Evolutionary conservation across 2,329 filamentous ascomycete species (phyloP).

Genomic region (Penicillium sp.): DNA sequence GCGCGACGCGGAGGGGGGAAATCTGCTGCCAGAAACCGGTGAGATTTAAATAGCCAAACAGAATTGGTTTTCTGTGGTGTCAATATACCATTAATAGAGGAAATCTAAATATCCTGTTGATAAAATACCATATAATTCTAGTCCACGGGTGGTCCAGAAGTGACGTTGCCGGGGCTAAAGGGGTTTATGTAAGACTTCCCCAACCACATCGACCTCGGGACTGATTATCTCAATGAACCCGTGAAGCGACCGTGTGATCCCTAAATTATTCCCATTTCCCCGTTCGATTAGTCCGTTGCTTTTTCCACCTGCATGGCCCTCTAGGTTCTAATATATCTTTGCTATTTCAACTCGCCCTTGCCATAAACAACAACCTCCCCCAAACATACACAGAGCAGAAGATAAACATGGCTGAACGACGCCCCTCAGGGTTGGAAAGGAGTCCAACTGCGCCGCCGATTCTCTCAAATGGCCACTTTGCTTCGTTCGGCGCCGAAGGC

Average conservation of each 20-base stretch:
- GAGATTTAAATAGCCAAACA: not conserved
- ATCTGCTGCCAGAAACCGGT: not conserved
- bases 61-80: not conserved
- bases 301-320: slow-evolving; percentile 13
- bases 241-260: slow-evolving; percentile 19
- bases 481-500: slow-evolving; percentile 39
- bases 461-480: slow-evolving; percentile 49
- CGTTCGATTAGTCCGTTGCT: slow-evolving; percentile 10
- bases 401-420: slow-evolving; percentile 23
- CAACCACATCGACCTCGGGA: slow-evolving; percentile 20
- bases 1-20: not conserved
- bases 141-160: not conserved
- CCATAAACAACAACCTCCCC: slow-evolving; percentile 12
- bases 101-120: not conserved
- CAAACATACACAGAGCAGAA: slow-evolving; percentile 3
- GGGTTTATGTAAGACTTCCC: slow-evolving; percentile 23
- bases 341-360: slow-evolving; percentile 9
- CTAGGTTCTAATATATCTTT: slow-evolving; percentile 12
- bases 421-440: slow-evolving; percentile 26
- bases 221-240: slow-evolving; percentile 12
- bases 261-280: not conserved
- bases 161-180: not conserved
- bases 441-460: slow-evolving; percentile 33
- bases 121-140: not conserved
- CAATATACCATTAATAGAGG: not conserved